Evolutionary conservation across 2,329 filamentous ascomycete genomes (phyloP).

Genomic region (Venturia oleaginea): DNA sequence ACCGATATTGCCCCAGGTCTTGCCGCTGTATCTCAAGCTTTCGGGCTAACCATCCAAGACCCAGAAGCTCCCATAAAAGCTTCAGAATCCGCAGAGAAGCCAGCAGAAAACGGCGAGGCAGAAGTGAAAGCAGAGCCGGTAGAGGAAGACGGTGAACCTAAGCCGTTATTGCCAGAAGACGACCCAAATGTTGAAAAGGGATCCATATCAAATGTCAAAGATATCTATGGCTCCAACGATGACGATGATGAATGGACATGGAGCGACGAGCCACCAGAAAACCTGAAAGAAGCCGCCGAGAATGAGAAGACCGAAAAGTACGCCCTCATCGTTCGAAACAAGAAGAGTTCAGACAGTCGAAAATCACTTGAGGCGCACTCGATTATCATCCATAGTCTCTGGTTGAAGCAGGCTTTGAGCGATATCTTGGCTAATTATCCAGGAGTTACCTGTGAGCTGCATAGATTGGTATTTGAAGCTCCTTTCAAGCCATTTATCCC

Average conservation of each 20-base stretch:
- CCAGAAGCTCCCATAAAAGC: not conserved
- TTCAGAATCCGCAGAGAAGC: not conserved
- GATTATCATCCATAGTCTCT: slow-evolving; percentile 27
- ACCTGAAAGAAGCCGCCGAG: slow-evolving; percentile 18
- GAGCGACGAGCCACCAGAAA: slow-evolving; percentile 22
- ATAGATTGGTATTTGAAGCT: slow-evolving; percentile 24
- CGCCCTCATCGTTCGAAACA: slow-evolving; percentile 18
- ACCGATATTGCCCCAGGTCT: not conserved
- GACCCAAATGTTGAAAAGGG: not conserved
- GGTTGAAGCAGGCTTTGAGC: slow-evolving; percentile 24
- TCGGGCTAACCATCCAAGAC: not conserved
- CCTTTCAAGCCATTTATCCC: slow-evolving; percentile 28
- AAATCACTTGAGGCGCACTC: slow-evolving; percentile 21
- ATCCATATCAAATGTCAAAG: slow-evolving; percentile 24
- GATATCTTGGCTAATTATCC: slow-evolving; percentile 25
- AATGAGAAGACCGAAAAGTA: slow-evolving; percentile 17
- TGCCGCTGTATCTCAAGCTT: not conserved
- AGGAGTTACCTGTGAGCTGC: slow-evolving; percentile 24
- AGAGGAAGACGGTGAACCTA: not conserved
- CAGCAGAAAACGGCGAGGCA: not conserved
- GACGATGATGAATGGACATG: slow-evolving; percentile 39
- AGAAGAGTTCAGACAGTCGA: slow-evolving; percentile 19
- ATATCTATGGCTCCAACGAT: slow-evolving; percentile 40
- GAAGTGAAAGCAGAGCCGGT: not conserved
- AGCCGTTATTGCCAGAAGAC: not conserved